A percentile compares a stretch with the other conserved stretches of the same genome.
Evolutionary conservation across 257 asterid genomes (phyloP).

Genomic region (Coffea eugenioides): DNA sequence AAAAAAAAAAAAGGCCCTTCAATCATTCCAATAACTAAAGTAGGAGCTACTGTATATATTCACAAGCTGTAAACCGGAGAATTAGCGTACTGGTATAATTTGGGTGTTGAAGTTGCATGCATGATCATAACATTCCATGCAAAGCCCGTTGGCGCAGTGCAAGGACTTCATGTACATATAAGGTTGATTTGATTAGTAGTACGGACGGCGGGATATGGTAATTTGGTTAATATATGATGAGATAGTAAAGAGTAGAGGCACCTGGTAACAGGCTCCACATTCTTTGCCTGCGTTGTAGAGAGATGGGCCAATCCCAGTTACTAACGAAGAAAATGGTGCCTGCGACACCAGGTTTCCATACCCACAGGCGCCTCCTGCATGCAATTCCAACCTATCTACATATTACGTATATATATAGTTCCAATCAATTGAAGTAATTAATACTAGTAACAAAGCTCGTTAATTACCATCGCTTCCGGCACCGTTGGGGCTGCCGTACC

Average conservation of each 20-base stretch:
- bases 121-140: not conserved
- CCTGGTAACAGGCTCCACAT: constrained; percentile 79
- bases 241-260: not conserved
- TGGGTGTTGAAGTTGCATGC: not conserved
- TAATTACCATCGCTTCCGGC: constrained; percentile 65
- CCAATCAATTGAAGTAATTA: not conserved
- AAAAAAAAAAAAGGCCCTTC: not conserved
- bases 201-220: no score
- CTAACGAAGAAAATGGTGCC: constrained; percentile 66
- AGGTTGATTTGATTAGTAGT: no score
- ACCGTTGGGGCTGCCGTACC: constrained; percentile 74
- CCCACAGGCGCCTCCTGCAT: constrained; percentile 74
- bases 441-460: not conserved
- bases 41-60: no score
- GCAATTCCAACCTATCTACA: not conserved
- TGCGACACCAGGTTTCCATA: constrained; percentile 53
- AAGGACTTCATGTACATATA: not conserved
- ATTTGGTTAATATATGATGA: no score
- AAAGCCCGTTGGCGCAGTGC: not conserved
- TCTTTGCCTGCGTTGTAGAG: constrained; percentile 64
- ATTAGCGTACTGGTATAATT: no score
- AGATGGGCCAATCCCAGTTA: constrained; percentile 63
- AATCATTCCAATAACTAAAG: no score
- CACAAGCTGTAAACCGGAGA: no score
- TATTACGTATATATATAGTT: no score